phyloP scores from a whole-genome alignment of 805 yeast species.

The Torulaspora indica region DNA sequence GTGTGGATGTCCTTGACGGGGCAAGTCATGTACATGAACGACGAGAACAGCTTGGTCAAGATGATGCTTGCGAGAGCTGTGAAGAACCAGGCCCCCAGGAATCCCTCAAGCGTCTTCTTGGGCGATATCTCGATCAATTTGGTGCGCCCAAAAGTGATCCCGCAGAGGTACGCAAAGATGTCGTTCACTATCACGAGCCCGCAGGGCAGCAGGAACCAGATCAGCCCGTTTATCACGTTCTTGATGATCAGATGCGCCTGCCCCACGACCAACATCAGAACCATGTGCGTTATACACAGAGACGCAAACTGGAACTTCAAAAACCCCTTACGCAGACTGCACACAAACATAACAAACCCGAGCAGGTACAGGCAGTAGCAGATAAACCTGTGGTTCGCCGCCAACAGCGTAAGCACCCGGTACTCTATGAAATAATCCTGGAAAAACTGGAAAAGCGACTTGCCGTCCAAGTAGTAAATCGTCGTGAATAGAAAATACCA shows the following conservation, averaged over 20 bases:
- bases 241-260: slow-evolving; percentile 91
- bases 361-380: slow-evolving; percentile 77
- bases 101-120: slow-evolving; percentile 96
- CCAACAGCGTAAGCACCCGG: slow-evolving; percentile 49
- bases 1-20: slow-evolving; percentile 68
- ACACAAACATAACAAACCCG: slow-evolving; percentile 87
- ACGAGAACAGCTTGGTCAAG: slow-evolving; percentile 58
- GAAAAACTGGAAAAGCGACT: slow-evolving; percentile 68
- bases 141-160: slow-evolving; percentile 91
- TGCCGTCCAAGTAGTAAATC: slow-evolving; percentile 84
- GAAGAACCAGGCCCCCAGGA: slow-evolving; percentile 95
- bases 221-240: slow-evolving; percentile 82
- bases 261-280: slow-evolving; percentile 78
- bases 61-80: slow-evolving; percentile 71
- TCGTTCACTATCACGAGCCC: slow-evolving; percentile 90
- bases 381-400: slow-evolving; percentile 75
- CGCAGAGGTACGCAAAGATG: slow-evolving; percentile 94
- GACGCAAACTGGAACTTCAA: slow-evolving; percentile 92
- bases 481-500: slow-evolving; percentile 92
- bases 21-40: slow-evolving; percentile 75
- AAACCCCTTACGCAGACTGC: slow-evolving; percentile 82
- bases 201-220: slow-evolving; percentile 92
- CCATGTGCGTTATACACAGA: slow-evolving; percentile 91
- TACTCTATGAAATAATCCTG: slow-evolving; percentile 38
- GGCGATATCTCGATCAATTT: slow-evolving; percentile 92